Evolutionary conservation across 2,329 filamentous ascomycete species (phyloP).

Genomic region (Aureobasidium zeae): DNA sequence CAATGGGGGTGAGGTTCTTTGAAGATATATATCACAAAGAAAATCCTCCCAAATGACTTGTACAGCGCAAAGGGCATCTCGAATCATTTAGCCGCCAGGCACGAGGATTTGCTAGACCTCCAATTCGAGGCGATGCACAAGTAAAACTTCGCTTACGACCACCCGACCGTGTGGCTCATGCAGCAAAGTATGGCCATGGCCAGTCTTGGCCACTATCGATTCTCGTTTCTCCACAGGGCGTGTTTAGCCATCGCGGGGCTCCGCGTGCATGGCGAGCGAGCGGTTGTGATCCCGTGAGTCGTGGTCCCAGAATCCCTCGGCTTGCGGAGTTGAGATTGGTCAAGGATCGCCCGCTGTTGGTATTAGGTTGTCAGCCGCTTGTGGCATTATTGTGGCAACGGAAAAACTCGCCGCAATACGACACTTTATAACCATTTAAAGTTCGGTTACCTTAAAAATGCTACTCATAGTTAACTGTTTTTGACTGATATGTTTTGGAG

Average conservation of each 20-base stretch:
- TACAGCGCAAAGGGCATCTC: conserved; percentile 1
- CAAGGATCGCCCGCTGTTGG: conserved; percentile 10
- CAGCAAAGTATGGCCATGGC: conserved; percentile 1
- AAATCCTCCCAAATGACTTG: neutral
- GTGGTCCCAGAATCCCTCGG: conserved; percentile 5
- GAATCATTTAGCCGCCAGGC: conserved; percentile 14
- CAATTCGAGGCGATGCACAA: neutral
- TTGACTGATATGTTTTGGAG: neutral
- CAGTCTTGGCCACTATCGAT: conserved; percentile 12
- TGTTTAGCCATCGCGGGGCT: conserved; percentile 12
- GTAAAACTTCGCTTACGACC: conserved; percentile 4
- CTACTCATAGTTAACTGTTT: no score
- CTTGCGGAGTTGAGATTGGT: conserved; percentile 4
- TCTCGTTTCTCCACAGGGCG: conserved; percentile 8
- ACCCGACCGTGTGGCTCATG: conserved; percentile 9
- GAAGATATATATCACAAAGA: conserved; percentile 4
- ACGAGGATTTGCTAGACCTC: neutral
- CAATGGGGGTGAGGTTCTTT: conserved; percentile 1
- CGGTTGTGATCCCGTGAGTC: conserved; percentile 14
- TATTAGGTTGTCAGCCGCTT: conserved; percentile 8
- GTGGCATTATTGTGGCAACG: no score
- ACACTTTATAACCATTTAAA: no score
- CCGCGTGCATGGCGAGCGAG: conserved; percentile 12
- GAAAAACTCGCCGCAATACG: neutral
- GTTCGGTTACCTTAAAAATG: no score